Evolutionary conservation across 225 moss, liverwort and hornwort species (phyloP).

Genomic region (Straminergon stramineum): DNA sequence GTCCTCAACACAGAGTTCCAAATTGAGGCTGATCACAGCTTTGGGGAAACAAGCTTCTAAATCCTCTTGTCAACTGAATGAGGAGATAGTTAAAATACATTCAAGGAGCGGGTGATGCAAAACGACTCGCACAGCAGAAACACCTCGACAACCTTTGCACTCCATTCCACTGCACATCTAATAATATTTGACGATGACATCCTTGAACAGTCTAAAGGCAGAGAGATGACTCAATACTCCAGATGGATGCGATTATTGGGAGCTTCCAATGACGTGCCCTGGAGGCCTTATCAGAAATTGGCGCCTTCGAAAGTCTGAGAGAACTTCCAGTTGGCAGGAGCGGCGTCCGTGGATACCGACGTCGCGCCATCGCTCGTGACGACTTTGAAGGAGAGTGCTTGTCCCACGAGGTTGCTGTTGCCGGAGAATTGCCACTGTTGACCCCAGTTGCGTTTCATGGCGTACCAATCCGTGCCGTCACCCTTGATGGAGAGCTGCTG

Average conservation of each 20-base stretch:
- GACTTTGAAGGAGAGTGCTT: constrained; percentile 59
- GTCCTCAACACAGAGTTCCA: background rate
- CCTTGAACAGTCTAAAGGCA: background rate
- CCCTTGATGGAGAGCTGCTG: constrained; percentile 55
- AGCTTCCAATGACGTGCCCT: background rate
- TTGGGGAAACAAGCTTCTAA: background rate
- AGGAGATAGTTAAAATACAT: constrained; percentile 5
- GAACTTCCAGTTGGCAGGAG: constrained; percentile 49
- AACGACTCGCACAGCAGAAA: constrained; percentile 17
- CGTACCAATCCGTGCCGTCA: constrained; percentile 20
- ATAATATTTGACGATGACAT: background rate
- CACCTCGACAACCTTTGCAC: constrained; percentile 50
- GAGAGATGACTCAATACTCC: constrained; percentile 1
- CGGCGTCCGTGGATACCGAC: constrained; percentile 30
- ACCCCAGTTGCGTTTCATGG: constrained; percentile 70
- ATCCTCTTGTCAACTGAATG: background rate
- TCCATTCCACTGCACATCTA: background rate
- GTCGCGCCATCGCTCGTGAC: constrained; percentile 58
- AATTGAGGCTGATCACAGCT: background rate
- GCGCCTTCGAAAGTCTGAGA: constrained; percentile 68
- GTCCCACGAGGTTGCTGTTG: constrained; percentile 36
- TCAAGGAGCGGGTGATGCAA: constrained; percentile 41
- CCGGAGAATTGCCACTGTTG: constrained; percentile 55
- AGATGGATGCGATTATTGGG: background rate
- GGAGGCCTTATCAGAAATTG: constrained; percentile 19